Evolutionary conservation across 441 rosid species (phyloP).

Genomic region (Sinapis alba): DNA sequence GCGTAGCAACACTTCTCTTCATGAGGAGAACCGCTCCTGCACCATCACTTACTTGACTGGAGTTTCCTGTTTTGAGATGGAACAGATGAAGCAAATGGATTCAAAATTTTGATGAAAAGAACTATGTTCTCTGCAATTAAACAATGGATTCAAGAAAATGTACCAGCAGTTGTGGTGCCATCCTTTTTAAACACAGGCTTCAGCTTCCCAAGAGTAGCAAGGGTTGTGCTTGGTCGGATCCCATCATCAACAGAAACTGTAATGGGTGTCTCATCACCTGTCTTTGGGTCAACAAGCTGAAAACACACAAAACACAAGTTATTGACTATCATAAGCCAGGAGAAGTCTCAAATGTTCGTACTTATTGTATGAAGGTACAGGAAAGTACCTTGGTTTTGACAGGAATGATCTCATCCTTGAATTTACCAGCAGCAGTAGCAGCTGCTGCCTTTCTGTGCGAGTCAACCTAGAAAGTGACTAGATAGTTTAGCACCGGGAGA

Average conservation of each 20-base stretch:
- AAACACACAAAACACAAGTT: slow-evolving; percentile 21
- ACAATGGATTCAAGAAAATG: neutral
- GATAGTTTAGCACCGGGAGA: neutral
- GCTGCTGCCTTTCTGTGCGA: slow-evolving; percentile 97
- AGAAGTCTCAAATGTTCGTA: slow-evolving; percentile 1
- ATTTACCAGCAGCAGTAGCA: slow-evolving; percentile 85
- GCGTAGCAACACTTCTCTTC: slow-evolving; percentile 88
- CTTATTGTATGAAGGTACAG: neutral
- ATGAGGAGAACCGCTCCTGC: slow-evolving; percentile 97
- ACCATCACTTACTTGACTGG: slow-evolving; percentile 98
- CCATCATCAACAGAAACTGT: slow-evolving; percentile 92
- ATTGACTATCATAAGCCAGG: slow-evolving; percentile 6
- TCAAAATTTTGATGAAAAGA: neutral
- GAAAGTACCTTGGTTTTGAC: slow-evolving; percentile 79
- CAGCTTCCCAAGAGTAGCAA: slow-evolving; percentile 71
- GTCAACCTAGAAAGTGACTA: slow-evolving; percentile 60
- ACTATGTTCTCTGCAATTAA: neutral
- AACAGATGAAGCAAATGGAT: neutral
- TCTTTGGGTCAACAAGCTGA: slow-evolving; percentile 93
- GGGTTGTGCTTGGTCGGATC: slow-evolving; percentile 71
- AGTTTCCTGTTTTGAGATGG: slow-evolving; percentile 62
- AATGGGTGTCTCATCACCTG: slow-evolving; percentile 77
- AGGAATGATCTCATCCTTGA: slow-evolving; percentile 89
- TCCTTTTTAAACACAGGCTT: slow-evolving; percentile 90
- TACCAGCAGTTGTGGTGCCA: slow-evolving; percentile 98